Evolutionary conservation across 305 asterid species (phyloP).

Genomic region (Fraxinus nigra): DNA sequence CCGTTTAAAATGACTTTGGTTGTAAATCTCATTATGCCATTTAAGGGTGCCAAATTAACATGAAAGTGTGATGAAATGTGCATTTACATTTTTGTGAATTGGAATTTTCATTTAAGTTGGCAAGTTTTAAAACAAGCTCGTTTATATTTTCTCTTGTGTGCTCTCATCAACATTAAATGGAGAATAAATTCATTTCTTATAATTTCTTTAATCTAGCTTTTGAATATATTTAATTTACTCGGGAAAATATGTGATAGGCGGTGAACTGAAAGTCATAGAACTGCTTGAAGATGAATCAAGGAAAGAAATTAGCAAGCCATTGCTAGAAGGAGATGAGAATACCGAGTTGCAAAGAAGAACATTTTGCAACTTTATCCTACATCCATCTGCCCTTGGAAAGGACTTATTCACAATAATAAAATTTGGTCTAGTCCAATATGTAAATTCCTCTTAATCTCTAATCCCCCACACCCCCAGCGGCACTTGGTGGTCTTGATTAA

Average conservation of each 20-base stretch:
- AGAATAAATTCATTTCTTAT: background rate
- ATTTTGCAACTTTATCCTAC: conserved; percentile 51
- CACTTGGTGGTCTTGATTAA: conserved; percentile 4
- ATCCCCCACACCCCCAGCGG: background rate
- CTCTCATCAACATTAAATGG: background rate
- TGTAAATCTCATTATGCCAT: background rate
- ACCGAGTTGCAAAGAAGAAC: conserved; percentile 31
- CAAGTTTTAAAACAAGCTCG: background rate
- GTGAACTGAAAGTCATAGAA: conserved; percentile 55
- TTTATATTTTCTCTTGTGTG: background rate
- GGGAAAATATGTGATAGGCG: conserved; percentile 48
- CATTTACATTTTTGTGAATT: background rate
- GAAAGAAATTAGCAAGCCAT: conserved; percentile 50
- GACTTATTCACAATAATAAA: conserved; percentile 64
- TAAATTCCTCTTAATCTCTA: conserved; percentile 26
- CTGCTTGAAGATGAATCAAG: conserved; percentile 69
- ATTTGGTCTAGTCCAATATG: conserved; percentile 93
- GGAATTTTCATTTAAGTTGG: background rate
- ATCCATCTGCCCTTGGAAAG: conserved; percentile 61
- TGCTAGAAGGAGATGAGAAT: conserved; percentile 50
- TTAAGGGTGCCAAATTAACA: background rate
- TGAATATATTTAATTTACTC: background rate
- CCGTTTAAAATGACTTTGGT: background rate
- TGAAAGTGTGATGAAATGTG: background rate
- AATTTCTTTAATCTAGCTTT: background rate